Evolutionary conservation across 1,284 basidiomycete species (phyloP).

Genomic region (Cryptococcus sp.): DNA sequence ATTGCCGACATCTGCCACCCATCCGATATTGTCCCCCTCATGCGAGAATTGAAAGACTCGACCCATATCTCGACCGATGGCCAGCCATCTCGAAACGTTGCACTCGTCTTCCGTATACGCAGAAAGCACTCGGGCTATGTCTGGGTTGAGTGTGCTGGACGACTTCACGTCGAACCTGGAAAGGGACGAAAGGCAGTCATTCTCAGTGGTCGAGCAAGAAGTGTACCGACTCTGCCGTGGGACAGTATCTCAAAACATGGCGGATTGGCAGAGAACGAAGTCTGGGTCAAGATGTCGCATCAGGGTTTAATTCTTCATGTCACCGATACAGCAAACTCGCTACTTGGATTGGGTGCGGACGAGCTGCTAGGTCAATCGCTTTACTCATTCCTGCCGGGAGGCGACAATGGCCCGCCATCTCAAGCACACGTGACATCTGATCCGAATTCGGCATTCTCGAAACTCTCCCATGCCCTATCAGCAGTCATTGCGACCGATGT

Average conservation of each 20-base stretch:
- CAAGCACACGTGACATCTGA: constrained; percentile 11
- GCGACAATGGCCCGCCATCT: constrained; percentile 28
- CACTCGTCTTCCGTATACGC: constrained; percentile 70
- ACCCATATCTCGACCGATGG: constrained; percentile 46
- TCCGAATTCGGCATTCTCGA: constrained; percentile 24
- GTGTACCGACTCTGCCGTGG: constrained; percentile 65
- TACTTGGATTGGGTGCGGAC: constrained; percentile 31
- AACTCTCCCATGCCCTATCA: constrained; percentile 23
- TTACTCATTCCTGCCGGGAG: constrained; percentile 38
- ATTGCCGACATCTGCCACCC: constrained; percentile 79
- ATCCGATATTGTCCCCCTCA: constrained; percentile 82
- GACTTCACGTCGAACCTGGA: constrained; percentile 79
- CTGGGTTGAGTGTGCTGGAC: constrained; percentile 82
- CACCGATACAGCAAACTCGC: constrained; percentile 23
- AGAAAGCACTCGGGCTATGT: constrained; percentile 65
- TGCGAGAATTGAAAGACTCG: constrained; percentile 85
- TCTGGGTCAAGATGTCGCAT: constrained; percentile 40
- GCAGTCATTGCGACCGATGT: constrained; percentile 12
- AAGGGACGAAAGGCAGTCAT: constrained; percentile 87
- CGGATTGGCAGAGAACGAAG: constrained; percentile 48
- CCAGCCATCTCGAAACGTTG: constrained; percentile 52
- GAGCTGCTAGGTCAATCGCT: constrained; percentile 39
- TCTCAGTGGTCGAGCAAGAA: constrained; percentile 65
- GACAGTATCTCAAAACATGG: constrained; percentile 54
- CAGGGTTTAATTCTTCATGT: constrained; percentile 43